phyloP scores from a whole-genome alignment of 768 basidiomycete species.

The Suillus subluteus region DNA sequence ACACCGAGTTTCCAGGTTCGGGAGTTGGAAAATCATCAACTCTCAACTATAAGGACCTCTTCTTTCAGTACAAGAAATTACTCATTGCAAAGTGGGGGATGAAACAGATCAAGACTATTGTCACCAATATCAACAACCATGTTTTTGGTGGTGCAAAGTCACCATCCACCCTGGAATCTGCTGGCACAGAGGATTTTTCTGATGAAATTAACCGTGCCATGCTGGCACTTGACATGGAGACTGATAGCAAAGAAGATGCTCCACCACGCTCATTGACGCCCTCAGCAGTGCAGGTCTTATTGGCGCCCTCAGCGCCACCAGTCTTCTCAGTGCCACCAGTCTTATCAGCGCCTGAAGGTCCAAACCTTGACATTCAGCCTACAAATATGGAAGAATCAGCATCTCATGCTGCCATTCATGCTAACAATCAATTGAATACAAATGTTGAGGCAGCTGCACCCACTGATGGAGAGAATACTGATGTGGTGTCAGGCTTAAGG shows the following conservation, averaged over 20 bases:
- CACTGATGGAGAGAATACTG: not conserved
- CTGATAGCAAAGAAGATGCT: not conserved
- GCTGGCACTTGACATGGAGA: not conserved
- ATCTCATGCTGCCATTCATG: not conserved
- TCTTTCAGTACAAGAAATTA: no score
- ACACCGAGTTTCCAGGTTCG: no score
- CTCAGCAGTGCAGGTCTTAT: not conserved
- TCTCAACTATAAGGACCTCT: no score
- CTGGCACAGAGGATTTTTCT: not conserved
- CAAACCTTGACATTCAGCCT: not conserved
- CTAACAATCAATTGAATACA: not conserved
- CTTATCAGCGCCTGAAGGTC: not conserved
- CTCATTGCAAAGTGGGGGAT: no score
- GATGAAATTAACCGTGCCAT: not conserved
- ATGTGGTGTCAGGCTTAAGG: not conserved
- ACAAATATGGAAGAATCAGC: not conserved
- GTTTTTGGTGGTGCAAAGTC: no score
- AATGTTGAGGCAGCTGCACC: not conserved
- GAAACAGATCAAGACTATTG: no score
- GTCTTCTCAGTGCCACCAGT: no score
- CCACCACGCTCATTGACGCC: not conserved
- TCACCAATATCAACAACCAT: no score
- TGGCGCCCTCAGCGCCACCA: no score
- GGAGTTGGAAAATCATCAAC: no score
- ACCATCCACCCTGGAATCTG: no score